These are phyloP conservation scores for Lentinula aciculospora DNA, from an alignment of 768 basidiomycete species.

Conservation along the genomic window DNA sequence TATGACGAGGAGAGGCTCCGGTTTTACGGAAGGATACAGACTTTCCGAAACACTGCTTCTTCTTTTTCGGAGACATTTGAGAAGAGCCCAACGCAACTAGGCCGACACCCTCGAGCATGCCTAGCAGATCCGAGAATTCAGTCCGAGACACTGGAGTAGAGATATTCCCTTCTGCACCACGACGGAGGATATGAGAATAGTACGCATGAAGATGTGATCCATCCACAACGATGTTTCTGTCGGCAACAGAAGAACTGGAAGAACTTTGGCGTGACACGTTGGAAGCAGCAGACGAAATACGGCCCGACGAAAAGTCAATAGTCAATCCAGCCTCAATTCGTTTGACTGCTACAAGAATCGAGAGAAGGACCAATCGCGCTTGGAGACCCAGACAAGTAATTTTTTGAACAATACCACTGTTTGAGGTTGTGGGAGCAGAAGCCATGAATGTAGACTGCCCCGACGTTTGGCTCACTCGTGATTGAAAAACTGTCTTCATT, in stretches of 20 bases:
- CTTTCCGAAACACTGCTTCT: slow-evolving; percentile 48
- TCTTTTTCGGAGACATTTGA: slow-evolving; percentile 35
- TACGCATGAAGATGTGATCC: slow-evolving; percentile 59
- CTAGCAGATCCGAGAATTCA: slow-evolving; percentile 70
- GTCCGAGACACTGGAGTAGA: slow-evolving; percentile 67
- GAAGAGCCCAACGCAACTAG: slow-evolving; percentile 41
- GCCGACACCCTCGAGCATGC: slow-evolving; percentile 70
- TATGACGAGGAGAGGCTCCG: slow-evolving; percentile 19
- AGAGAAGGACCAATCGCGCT: slow-evolving; percentile 63
- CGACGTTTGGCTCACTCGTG: slow-evolving; percentile 11
- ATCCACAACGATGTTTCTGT: slow-evolving; percentile 39
- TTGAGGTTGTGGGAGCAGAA: slow-evolving; percentile 17
- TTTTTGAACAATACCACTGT: slow-evolving; percentile 60
- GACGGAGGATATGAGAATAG: slow-evolving; percentile 55
- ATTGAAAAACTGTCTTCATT: slow-evolving; percentile 62
- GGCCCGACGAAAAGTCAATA: slow-evolving; percentile 27
- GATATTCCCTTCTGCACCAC: slow-evolving; percentile 36
- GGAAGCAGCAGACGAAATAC: slow-evolving; percentile 17
- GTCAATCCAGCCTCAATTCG: slow-evolving; percentile 55
- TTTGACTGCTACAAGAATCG: slow-evolving; percentile 59
- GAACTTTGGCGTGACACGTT: slow-evolving; percentile 43
- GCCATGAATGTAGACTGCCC: slow-evolving; percentile 14
- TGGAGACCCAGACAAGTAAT: slow-evolving; percentile 69
- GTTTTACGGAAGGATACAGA: slow-evolving; percentile 45
- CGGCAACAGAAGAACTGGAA: slow-evolving; percentile 3